Percentiles rank a stretch among this genome's conserved stretches.
Conservation (phyloP, 805 yeast genomes). For the Saitoella complicata region DNA sequence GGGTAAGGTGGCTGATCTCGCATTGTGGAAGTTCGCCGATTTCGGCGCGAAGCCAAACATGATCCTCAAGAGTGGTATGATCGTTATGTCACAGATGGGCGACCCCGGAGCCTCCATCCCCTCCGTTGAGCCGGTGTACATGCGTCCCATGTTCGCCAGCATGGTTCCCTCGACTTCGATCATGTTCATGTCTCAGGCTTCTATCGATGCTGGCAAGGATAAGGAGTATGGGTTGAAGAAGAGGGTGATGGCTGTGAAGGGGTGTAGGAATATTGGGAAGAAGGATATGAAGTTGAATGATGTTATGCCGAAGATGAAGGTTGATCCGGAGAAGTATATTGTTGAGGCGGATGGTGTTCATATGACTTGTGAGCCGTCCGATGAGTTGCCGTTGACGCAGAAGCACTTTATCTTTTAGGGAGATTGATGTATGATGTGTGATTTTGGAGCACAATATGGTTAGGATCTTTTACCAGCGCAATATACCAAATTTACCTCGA, state of each 20-base stretch:
- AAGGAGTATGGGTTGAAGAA: conserved; percentile 1
- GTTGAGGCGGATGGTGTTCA: conserved; percentile 1
- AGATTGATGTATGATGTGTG: too few species aligned
- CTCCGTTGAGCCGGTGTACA: not conserved
- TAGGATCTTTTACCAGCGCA: too few species aligned
- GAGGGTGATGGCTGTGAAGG: not conserved
- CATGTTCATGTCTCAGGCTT: not conserved
- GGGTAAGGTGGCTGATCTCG: conserved; percentile 3
- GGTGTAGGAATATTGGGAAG: conserved; percentile 1
- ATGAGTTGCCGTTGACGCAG: conserved; percentile 1
- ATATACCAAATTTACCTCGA: too few species aligned
- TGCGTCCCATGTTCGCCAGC: conserved; percentile 1
- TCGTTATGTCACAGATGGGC: conserved; percentile 2
- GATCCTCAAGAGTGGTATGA: conserved; percentile 2
- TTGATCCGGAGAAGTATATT: conserved; percentile 2
- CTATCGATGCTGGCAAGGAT: not conserved
- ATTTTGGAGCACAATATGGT: too few species aligned
- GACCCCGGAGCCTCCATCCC: conserved; percentile 2
- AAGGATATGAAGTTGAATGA: conserved; percentile 1
- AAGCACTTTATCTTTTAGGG: not conserved
- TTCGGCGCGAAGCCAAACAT: conserved; percentile 1
- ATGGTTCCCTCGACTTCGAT: not conserved
- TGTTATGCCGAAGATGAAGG: not conserved
- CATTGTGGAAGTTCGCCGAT: conserved; percentile 1
- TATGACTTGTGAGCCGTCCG: conserved; percentile 1